Percentiles rank a stretch among this genome's conserved stretches.
phyloP scores from a whole-genome alignment of 2,329 filamentous ascomycete species.

The Aspergillus viridinutans region DNA sequence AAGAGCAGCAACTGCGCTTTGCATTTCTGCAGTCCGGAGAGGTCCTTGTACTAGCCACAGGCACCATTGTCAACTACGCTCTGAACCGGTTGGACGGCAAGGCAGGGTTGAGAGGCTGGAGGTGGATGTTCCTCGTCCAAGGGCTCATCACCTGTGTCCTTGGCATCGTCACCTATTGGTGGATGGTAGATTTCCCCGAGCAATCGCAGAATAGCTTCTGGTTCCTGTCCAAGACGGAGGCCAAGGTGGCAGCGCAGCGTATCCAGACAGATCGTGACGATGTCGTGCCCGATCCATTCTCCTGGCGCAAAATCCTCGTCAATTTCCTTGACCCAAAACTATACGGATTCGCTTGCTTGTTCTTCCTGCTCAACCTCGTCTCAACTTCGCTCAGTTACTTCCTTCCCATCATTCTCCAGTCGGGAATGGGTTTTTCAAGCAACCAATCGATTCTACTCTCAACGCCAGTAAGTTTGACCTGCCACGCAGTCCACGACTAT shows the following conservation, averaged over 20 bases:
- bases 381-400: conserved; percentile 64
- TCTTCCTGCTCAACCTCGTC: conserved; percentile 64
- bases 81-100: conserved; percentile 60
- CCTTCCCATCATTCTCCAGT: conserved; percentile 55
- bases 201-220: conserved; percentile 52
- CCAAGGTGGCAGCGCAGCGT: conserved; percentile 52
- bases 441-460: conserved; percentile 58
- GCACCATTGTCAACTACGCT: conserved; percentile 64
- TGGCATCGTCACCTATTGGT: conserved; percentile 61
- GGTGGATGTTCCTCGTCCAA: conserved; percentile 67
- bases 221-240: conserved; percentile 56
- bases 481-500: not conserved
- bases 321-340: conserved; percentile 59
- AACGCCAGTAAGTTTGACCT: conserved; percentile 44
- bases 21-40: conserved; percentile 62
- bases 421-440: conserved; percentile 52
- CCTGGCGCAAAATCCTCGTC: conserved; percentile 51
- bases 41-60: conserved; percentile 62
- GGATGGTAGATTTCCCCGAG: conserved; percentile 68
- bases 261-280: conserved; percentile 61
- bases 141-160: conserved; percentile 58
- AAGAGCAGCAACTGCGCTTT: conserved; percentile 62
- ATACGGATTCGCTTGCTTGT: conserved; percentile 61
- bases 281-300: conserved; percentile 53
- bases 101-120: conserved; percentile 58